These are phyloP conservation scores for Penicillium odoratum DNA, from an alignment of 495 filamentous ascomycete genomes.

Conservation along the genomic window DNA sequence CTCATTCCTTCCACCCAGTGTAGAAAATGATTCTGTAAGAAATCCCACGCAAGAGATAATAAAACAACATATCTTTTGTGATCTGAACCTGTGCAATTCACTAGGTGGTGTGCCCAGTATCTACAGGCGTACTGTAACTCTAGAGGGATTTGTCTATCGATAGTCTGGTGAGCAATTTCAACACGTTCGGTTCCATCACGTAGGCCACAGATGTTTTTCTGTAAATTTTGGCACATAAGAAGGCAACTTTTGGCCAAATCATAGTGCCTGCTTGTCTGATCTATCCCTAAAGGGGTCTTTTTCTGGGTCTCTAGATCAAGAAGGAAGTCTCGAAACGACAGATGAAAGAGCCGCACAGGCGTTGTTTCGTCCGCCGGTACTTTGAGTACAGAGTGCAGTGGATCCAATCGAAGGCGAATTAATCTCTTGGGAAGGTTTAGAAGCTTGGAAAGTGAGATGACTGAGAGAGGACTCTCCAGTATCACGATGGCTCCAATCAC, in stretches of 20 bases:
- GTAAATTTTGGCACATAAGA: slow-evolving; percentile 27
- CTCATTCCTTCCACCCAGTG: slow-evolving; percentile 44
- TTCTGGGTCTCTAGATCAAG: neutral
- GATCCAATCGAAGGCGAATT: neutral
- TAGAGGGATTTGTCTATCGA: slow-evolving; percentile 24
- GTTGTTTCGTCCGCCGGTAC: neutral
- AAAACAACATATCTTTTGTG: slow-evolving; percentile 12
- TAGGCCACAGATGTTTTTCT: slow-evolving; percentile 38
- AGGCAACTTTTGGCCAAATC: slow-evolving; percentile 22
- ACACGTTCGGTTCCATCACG: slow-evolving; percentile 20
- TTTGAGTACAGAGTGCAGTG: neutral
- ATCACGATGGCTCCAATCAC: slow-evolving; percentile 9
- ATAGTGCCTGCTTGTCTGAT: slow-evolving; percentile 2
- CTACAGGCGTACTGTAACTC: slow-evolving; percentile 39
- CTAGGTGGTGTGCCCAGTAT: slow-evolving; percentile 22
- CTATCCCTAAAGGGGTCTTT: slow-evolving; percentile 19
- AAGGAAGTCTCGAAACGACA: slow-evolving; percentile 12
- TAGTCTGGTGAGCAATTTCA: slow-evolving; percentile 23
- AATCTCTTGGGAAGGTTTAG: neutral
- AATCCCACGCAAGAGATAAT: slow-evolving; percentile 27
- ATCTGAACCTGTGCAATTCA: slow-evolving; percentile 18
- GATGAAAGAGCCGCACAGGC: slow-evolving; percentile 7
- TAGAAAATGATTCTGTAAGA: slow-evolving; percentile 42
- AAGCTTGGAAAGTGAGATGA: slow-evolving; percentile 10
- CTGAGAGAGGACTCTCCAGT: slow-evolving; percentile 16